Base-by-base conservation (phyloP, 1,284 basidiomycete genomes). In the Ganoderma lingzhi region DNA sequence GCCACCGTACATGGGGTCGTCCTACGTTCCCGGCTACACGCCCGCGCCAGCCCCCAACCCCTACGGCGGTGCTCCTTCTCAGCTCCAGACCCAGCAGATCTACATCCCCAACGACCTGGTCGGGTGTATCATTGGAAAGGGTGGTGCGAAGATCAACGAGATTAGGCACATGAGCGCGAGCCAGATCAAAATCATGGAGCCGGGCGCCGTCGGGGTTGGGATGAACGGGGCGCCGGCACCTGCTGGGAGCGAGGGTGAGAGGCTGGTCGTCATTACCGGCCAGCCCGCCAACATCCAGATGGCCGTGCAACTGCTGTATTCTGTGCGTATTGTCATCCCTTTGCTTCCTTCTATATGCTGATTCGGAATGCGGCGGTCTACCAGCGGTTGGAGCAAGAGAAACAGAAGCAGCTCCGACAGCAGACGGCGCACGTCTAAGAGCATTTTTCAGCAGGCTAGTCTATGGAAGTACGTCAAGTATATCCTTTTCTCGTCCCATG, bases 141-240 rank as follows among this genome's bases (percentile, higher is more conserved):
- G 96, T 32, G 98, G 98, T 3, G 92, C 92, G 78, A 99, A 99
- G 84, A 99, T 99, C 85, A 99, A 99, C 79, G 98, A 99, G 84
- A 98, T 99, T 75, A 88, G 98, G 76, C 94, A 92, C 80, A 94
- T 94, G 91, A 96, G 90, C 79, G 94, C 91, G 28, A 97, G 96
- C 80, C 93, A 97, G 77, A 99, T 99, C 82, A 97, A 98, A 82
- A 98, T 99, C 69, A 98, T 98, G 91, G 98, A 99, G 78, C 97
- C 97, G 35, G 96, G 95, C 59, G 94, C 93, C n/a, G 85, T 85
- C 12, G 89, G 88, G 39, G 85, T 87, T 2, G 88, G 88, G 15
- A 81, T 88, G 76, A 90, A 89, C 69, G 91, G 90, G 28, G 88
- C 88, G 1, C 87, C 93, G 63, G 87, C 88, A 2, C 88, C 93